These are phyloP conservation scores for Boehmeria nivea DNA, from an alignment of 306 rosid genomes.

Conservation along the genomic window DNA sequence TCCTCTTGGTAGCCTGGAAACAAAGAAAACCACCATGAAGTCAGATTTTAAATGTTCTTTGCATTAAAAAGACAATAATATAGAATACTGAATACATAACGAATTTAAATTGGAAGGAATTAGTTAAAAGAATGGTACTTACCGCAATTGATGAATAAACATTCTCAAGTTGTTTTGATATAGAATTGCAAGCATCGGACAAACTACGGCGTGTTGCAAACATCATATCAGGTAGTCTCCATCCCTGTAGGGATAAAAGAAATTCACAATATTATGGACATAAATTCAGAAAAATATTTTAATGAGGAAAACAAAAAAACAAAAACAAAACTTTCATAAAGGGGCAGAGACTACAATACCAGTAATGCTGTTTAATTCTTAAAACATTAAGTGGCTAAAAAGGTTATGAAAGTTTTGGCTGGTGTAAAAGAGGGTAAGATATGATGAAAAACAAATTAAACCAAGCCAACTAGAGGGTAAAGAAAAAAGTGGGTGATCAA, in stretches of 20 bases:
- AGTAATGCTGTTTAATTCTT: background rate
- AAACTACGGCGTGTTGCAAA: conserved; percentile 87
- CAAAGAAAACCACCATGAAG: conserved; percentile 10
- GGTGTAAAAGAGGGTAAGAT: too few relatives aligned
- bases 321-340: background rate
- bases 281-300: background rate
- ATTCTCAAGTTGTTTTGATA: conserved; percentile 67
- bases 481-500: too few relatives aligned
- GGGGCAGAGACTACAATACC: background rate
- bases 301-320: too few relatives aligned
- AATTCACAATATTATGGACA: background rate
- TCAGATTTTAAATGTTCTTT: conserved; percentile 4
- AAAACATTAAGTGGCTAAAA: too few relatives aligned
- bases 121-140: conserved; percentile 19
- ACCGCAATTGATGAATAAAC: conserved; percentile 68
- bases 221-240: conserved; percentile 94
- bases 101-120: background rate
- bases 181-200: conserved; percentile 69
- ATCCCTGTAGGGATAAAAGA: conserved; percentile 58
- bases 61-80: background rate
- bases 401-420: too few relatives aligned
- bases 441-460: too few relatives aligned
- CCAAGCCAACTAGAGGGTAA: too few relatives aligned
- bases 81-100: too few relatives aligned
- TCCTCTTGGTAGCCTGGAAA: conserved; percentile 63